Conservation (phyloP, 768 basidiomycete species). For the Kondoa malvinella region DNA sequence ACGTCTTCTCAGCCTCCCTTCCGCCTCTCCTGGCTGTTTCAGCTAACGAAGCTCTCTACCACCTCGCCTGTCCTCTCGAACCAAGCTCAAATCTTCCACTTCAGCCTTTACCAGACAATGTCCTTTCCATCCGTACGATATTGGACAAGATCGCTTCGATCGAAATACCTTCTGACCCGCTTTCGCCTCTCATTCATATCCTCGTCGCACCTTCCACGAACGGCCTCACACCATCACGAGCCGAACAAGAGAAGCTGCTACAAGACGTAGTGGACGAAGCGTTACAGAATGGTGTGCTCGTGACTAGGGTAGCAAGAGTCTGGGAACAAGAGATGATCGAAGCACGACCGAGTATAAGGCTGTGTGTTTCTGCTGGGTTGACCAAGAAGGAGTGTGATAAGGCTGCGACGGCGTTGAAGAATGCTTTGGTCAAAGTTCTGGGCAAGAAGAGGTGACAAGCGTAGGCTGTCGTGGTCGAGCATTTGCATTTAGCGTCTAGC, state of each 20-base stretch:
- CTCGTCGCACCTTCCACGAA: conserved; percentile 42
- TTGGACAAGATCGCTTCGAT: conserved; percentile 64
- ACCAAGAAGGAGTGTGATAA: conserved; percentile 85
- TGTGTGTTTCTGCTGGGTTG: conserved; percentile 62
- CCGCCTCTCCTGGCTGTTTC: conserved; percentile 76
- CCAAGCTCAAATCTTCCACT: conserved; percentile 37
- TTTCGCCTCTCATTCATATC: conserved; percentile 77
- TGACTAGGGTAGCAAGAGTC: conserved; percentile 61
- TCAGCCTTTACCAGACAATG: conserved; percentile 59
- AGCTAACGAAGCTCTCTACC: conserved; percentile 67
- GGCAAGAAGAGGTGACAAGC: conserved; percentile 28
- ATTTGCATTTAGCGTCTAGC: neutral
- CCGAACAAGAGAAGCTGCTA: conserved; percentile 55
- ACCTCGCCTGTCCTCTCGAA: conserved; percentile 53
- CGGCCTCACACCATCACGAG: conserved; percentile 29
- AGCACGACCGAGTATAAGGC: conserved; percentile 61
- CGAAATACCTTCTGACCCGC: conserved; percentile 65
- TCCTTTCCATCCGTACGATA: conserved; percentile 54
- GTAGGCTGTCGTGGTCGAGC: neutral
- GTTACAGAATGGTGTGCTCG: conserved; percentile 59
- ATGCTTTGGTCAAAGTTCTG: conserved; percentile 56
- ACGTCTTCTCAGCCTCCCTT: conserved; percentile 90
- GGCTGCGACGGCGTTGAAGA: conserved; percentile 56
- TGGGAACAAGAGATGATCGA: conserved; percentile 58
- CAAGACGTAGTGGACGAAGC: conserved; percentile 88